Percentiles rank a stretch among this genome's conserved stretches.
Conservation (phyloP, 2,329 filamentous ascomycete species). For the Beauveria brongniartii region DNA sequence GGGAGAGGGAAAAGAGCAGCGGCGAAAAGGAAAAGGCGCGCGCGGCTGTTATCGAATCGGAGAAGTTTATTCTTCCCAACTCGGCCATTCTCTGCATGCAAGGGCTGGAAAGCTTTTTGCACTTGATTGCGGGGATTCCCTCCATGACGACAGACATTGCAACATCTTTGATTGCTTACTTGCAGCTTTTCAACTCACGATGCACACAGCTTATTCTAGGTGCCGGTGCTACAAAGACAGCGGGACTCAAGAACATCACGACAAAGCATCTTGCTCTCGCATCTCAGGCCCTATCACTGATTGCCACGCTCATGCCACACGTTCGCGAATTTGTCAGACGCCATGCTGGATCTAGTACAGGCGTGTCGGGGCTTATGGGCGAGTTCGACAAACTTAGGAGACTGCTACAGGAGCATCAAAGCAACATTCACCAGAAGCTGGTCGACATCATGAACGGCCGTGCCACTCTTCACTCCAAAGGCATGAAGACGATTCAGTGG, state of each 20-base stretch:
- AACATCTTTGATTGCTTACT: constrained; percentile 69
- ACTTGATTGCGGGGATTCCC: constrained; percentile 75
- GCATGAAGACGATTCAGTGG: constrained; percentile 70
- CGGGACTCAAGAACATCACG: constrained; percentile 90
- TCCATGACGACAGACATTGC: constrained; percentile 83
- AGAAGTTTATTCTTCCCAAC: constrained; percentile 76
- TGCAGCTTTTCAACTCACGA: constrained; percentile 91
- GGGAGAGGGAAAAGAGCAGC: neutral
- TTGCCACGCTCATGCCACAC: constrained; percentile 80
- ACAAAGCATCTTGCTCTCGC: constrained; percentile 91
- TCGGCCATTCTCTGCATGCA: constrained; percentile 75
- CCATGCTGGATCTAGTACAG: constrained; percentile 49
- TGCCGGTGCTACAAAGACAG: constrained; percentile 80
- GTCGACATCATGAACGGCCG: constrained; percentile 86
- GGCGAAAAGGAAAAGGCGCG: constrained; percentile 55
- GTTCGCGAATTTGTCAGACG: constrained; percentile 85
- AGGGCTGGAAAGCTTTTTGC: constrained; percentile 75
- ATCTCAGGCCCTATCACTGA: constrained; percentile 80
- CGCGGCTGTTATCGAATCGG: constrained; percentile 71
- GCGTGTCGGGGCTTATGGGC: constrained; percentile 54
- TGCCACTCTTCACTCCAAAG: constrained; percentile 63
- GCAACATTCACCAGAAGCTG: constrained; percentile 83
- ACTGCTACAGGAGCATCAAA: constrained; percentile 80
- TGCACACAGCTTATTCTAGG: constrained; percentile 95
- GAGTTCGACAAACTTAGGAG: constrained; percentile 86